These are phyloP conservation scores for Yamadazyma atmosphaerica DNA, from an alignment of 1,139 yeast genomes.

Conservation along the genomic window DNA sequence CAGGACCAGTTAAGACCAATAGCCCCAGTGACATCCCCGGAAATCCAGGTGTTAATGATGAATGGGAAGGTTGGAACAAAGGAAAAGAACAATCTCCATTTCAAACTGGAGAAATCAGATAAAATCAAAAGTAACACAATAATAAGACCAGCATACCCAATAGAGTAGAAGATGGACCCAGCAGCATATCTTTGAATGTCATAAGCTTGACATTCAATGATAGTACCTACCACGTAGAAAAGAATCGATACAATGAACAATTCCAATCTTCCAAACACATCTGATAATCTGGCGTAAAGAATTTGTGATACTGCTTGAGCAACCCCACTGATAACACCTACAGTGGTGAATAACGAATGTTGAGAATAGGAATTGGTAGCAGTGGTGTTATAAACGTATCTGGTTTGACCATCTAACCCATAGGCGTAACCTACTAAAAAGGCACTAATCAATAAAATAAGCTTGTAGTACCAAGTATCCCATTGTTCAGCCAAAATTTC, in stretches of 20 bases:
- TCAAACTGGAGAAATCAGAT: slow-evolving; percentile 64
- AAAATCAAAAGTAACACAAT: slow-evolving; percentile 54
- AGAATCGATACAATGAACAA: slow-evolving; percentile 53
- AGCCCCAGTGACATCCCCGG: slow-evolving; percentile 52
- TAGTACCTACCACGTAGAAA: slow-evolving; percentile 67
- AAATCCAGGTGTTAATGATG: slow-evolving; percentile 76
- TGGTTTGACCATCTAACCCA: slow-evolving; percentile 21
- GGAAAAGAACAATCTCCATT: slow-evolving; percentile 65
- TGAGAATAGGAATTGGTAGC: slow-evolving; percentile 58
- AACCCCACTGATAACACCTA: slow-evolving; percentile 59
- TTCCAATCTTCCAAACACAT: slow-evolving; percentile 67
- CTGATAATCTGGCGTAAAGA: slow-evolving; percentile 65
- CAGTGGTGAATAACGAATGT: slow-evolving; percentile 65
- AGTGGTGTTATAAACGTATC: slow-evolving; percentile 26
- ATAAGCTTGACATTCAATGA: slow-evolving; percentile 67
- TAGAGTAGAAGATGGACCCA: slow-evolving; percentile 67
- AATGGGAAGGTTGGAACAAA: slow-evolving; percentile 68
- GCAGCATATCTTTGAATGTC: slow-evolving; percentile 69
- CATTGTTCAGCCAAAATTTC: slow-evolving; percentile 34
- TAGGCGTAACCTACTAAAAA: slow-evolving; percentile 32
- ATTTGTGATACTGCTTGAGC: slow-evolving; percentile 73
- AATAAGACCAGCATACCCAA: slow-evolving; percentile 67
- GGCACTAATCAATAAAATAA: slow-evolving; percentile 20
- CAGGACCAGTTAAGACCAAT: slow-evolving; percentile 25
- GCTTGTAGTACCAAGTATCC: slow-evolving; percentile 20